Evolutionary conservation across 176 grass and related monocot genomes (phyloP), one percentile per base, ranked within the genome.

Genomic region (Musa troglodytarum): DNA sequence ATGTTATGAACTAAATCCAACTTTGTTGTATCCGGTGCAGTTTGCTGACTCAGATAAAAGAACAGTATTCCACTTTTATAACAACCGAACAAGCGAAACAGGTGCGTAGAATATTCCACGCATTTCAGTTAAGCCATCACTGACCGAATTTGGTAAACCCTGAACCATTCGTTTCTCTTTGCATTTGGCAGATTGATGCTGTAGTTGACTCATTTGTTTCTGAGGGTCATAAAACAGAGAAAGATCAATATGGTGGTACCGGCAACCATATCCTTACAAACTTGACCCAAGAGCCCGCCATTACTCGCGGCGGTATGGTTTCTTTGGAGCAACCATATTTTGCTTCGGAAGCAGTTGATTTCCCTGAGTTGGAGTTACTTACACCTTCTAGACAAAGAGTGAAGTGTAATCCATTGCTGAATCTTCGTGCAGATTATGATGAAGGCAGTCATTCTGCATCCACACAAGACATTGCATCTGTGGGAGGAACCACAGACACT

Each of bases 401-500:
- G 17, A 68, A 70, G 15, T 69, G 88, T 82, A 88, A 88, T 62
- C 95, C 88, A 53, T 77, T 94, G 81, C 77, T 94, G 78, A 86
- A 99, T 82, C 91, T 94, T 83, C 86, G 94, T 81, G 88, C 88
- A 54, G 95, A 89, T 81, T 94, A 99, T 79, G 88, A 92, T 54
- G 95, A 94, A 83, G 91, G 83, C 74, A 94, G 88, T 85, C 86
- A 94, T 19, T 91, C 95, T 24, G 94, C 95, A 1, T 91, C 90
- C 61, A 99, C 90, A 21, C 71, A 86, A 21, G 90, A 85, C 66
- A 87, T 77, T 78, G 29, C 54, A 64, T 76, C 52, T 61, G 49
- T 79, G 57, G 68, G 19, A 55, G 79, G 64, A 65, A 26, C 63
- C 22, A 21, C 54, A 65, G 81, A 79, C 67, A 79, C 17, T 69